phyloP scores from a whole-genome alignment of 1,139 yeast genomes.

The Yamadazyma mexicana region DNA sequence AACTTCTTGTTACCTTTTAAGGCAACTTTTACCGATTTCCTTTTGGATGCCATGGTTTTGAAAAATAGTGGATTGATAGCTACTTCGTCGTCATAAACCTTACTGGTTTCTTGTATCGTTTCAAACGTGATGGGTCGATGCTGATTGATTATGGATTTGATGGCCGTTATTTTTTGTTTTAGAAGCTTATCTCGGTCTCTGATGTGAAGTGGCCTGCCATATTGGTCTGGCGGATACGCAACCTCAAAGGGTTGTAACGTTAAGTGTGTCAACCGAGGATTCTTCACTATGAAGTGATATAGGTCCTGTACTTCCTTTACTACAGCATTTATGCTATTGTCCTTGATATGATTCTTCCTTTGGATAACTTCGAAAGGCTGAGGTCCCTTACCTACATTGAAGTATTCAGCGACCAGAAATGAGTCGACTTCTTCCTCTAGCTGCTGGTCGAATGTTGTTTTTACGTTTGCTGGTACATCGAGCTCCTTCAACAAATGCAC shows the following conservation, averaged over 20 bases:
- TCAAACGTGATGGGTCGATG: slow-evolving; percentile 24
- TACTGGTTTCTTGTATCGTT: slow-evolving; percentile 14
- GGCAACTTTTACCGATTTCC: slow-evolving; percentile 18
- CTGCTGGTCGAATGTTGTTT: slow-evolving; percentile 14
- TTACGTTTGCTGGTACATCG: slow-evolving; percentile 16
- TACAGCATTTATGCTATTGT: not conserved
- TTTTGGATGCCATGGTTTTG: slow-evolving; percentile 26
- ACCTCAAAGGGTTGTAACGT: slow-evolving; percentile 35
- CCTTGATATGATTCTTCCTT: not conserved
- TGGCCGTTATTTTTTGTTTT: slow-evolving; percentile 22
- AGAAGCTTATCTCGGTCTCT: slow-evolving; percentile 27
- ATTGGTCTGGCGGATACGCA: slow-evolving; percentile 30
- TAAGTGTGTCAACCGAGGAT: slow-evolving; percentile 18
- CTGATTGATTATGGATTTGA: slow-evolving; percentile 20
- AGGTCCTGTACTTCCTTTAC: slow-evolving; percentile 17
- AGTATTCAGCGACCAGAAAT: slow-evolving; percentile 15
- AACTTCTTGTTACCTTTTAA: slow-evolving; percentile 26
- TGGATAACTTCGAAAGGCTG: slow-evolving; percentile 5
- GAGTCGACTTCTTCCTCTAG: slow-evolving; percentile 14
- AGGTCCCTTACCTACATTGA: slow-evolving; percentile 7
- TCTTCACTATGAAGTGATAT: slow-evolving; percentile 21
- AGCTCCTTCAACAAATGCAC: slow-evolving; percentile 36
- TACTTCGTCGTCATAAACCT: slow-evolving; percentile 15
- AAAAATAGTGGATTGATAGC: slow-evolving; percentile 30
- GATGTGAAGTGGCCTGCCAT: slow-evolving; percentile 34